Base-by-base conservation (phyloP, 768 basidiomycete genomes). In the Pleurotus cornucopiae region DNA sequence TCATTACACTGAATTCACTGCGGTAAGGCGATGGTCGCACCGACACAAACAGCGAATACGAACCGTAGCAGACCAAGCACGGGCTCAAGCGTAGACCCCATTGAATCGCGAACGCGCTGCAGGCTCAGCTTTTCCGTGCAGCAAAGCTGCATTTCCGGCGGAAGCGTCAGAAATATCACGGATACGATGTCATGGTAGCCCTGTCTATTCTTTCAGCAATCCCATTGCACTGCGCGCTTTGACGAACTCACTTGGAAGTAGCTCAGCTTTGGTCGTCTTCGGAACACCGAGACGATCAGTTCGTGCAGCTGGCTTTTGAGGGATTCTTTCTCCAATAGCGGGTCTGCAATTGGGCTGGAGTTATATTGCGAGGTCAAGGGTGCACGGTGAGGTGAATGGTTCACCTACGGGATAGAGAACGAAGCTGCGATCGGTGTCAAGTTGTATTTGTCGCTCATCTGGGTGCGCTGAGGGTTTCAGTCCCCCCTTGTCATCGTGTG, bases 341-440 rank as follows among this genome's bases (percentile, higher is more conserved):
- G 55, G 23, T 66, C 62, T 49, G 47, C 49, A 13, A 25, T 41
- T 56, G 20, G 21, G 38, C 45, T 45, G 49, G 12, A 51, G 53
- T 18, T 26, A 51, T 13, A 45, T 41, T 53, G 20, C 16, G 52
- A 39, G 14, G 26, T 16, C 40, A 40, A 26, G 39, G 30, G 56
- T 57, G 12, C 43, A 6, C 49, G 20, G n/a, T 7, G 12, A 21
- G 41, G 51, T 53, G 55, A 58, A 49, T 58, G 56, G 63, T 78
- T 71, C 76, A 90, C 93, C 90, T 80, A 84, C 85, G 66, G 94
- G 91, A 71, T 96, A 98, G 59, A 94, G 75, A 55, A 97, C 91
- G 64, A 98, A 98, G 61, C 92, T 94, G 47, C 94, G 83, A 70
- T 94, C 86, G 1, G 94, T 96, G 70, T 97, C 94, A 34, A 96